phyloP scores from a whole-genome alignment of 768 basidiomycete genomes.

The Lanmaoa rubissima region DNA sequence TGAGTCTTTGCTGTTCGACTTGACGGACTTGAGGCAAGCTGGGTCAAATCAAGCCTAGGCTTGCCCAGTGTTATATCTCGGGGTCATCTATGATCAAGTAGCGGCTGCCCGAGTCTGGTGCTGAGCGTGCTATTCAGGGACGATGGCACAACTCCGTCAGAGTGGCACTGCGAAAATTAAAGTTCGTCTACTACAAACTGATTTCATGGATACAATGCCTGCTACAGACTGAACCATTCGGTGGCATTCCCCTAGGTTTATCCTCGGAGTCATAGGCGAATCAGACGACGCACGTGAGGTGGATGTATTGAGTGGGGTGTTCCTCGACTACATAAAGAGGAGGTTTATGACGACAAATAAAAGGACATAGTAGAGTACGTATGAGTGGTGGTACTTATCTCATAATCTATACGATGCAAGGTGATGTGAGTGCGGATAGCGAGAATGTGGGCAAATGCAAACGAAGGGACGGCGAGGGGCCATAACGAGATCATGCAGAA shows the following conservation, averaged over 20 bases:
- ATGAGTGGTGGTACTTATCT: constrained; percentile 30
- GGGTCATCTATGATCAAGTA: too few relatives aligned
- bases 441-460: constrained; percentile 14
- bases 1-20: too few relatives aligned
- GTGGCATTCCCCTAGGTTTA: not conserved
- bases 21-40: too few relatives aligned
- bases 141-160: too few relatives aligned
- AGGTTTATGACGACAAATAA: constrained; percentile 15
- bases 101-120: too few relatives aligned
- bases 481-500: constrained; percentile 12
- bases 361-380: constrained; percentile 21
- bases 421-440: constrained; percentile 6
- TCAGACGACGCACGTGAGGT: not conserved
- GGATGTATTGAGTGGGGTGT: constrained; percentile 27
- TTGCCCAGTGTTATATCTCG: too few relatives aligned
- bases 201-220: too few relatives aligned
- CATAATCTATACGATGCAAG: constrained; percentile 29
- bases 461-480: constrained; percentile 26
- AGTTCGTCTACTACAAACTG: too few relatives aligned
- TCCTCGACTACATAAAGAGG: constrained; percentile 16
- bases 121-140: too few relatives aligned
- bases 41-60: too few relatives aligned
- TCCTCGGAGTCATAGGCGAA: not conserved
- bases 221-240: too few relatives aligned
- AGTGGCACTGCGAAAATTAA: not conserved